Evolutionary conservation across 2,329 filamentous ascomycete species (phyloP).

Genomic region (Diaporthe eres): DNA sequence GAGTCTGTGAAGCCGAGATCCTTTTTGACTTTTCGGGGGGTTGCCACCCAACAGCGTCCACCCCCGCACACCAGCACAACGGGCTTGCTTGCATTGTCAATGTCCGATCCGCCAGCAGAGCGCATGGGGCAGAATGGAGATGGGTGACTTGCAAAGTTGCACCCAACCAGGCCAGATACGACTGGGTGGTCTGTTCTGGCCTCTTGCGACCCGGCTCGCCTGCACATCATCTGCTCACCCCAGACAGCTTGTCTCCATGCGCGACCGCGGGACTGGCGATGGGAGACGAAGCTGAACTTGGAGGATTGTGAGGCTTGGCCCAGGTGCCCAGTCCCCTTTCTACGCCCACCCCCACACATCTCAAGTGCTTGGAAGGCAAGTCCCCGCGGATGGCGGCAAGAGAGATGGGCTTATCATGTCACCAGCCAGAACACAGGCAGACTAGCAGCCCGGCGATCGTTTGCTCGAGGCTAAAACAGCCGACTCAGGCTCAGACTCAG

Average conservation of each 20-base stretch:
- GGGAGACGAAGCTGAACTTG: constrained; percentile 2
- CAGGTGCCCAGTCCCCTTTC: background rate
- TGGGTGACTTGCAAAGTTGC: background rate
- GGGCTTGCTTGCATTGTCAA: constrained; percentile 33
- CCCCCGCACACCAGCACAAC: constrained; percentile 31
- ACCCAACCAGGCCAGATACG: constrained; percentile 6
- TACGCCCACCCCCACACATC: constrained; percentile 5
- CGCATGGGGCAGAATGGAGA: constrained; percentile 23
- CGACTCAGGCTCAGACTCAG: constrained; percentile 25
- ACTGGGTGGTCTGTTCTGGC: constrained; percentile 32
- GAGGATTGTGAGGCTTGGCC: background rate
- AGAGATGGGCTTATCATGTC: constrained; percentile 26
- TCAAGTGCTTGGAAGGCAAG: background rate
- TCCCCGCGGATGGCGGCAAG: constrained; percentile 29
- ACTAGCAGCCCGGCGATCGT: constrained; percentile 24
- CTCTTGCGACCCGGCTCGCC: constrained; percentile 16
- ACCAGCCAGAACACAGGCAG: constrained; percentile 11
- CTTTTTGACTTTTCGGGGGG: constrained; percentile 22
- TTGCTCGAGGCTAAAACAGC: constrained; percentile 27
- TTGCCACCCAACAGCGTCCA: constrained; percentile 34
- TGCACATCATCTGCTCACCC: constrained; percentile 23
- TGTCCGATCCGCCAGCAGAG: constrained; percentile 25
- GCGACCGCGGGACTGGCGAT: background rate
- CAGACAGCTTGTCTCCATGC: constrained; percentile 14
- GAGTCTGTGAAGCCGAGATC: constrained; percentile 36